Evolutionary conservation across 2,329 filamentous ascomycete species (phyloP), one percentile per base, ranked within the genome.

Genomic region (Colletotrichum spaethianum): DNA sequence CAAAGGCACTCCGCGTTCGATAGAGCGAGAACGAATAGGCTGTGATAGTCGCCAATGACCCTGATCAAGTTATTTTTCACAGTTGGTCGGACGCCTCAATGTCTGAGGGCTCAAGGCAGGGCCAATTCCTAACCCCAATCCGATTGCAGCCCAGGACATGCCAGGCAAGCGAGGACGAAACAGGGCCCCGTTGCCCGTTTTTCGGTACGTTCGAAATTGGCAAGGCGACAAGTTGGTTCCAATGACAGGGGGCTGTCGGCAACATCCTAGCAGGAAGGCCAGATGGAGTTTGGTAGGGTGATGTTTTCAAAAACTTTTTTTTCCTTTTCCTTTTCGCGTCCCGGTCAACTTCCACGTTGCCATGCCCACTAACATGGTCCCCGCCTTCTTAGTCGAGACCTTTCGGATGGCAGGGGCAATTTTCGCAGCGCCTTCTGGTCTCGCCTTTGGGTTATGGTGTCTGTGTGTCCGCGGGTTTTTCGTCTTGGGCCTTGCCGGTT

Each of bases 31-130:
- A 46, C 31, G 42, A 62, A 38, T 38, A 26, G 20, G 59, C 28
- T 46, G 16, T 48, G 59, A 14, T 28, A 38, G n/a, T 52, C 18
- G 9, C 44, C 60, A 52, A 18, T 40, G 44, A 40, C 56, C 63
- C 64, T 59, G 67, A 40, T 48, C 68, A 67, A 62, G 63, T 67
- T 71, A 56, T 28, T 55, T 61, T 66, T 62, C 62, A 48, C 55
- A 38, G 67, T n/a, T 56, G 46, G 55, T 70, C 55, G 44, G 67
- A 61, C 67, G 67, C 67, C 67, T 63, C 67, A 66, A 33, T 56
- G 64, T 69, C 69, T 71, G 69, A 71, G 69, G 69, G 64, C 55
- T 68, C 57, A 40, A 40, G 36, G 36, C 55, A 63, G 57, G 64
- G 65, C 65, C 52, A 72, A 42, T 38, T 52, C 42, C 46, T 57